phyloP scores from a whole-genome alignment of 1,284 basidiomycete genomes.

The Exobasidium rhododendri region DNA sequence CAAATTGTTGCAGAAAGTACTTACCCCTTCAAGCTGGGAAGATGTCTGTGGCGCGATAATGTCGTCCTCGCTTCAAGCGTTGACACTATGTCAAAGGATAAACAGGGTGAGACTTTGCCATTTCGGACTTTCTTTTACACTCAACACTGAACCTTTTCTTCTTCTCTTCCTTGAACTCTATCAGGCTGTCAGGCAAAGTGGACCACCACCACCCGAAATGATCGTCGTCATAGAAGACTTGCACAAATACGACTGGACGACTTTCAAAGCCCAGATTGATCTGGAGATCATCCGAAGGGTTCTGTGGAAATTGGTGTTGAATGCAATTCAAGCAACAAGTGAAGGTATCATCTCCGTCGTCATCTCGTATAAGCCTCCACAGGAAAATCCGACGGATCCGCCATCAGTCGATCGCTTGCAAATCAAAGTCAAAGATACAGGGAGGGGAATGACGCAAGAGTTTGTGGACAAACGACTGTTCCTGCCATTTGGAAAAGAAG shows the following conservation, averaged over 20 bases:
- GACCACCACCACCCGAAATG: slow-evolving; percentile 11
- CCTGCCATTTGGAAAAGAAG: slow-evolving; percentile 12
- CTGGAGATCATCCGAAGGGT: slow-evolving; percentile 8
- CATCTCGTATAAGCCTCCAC: neutral
- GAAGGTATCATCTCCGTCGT: slow-evolving; percentile 10
- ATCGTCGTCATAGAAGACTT: slow-evolving; percentile 1
- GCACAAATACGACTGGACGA: slow-evolving; percentile 5
- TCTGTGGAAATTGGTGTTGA: slow-evolving; percentile 10
- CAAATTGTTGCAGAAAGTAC: slow-evolving; percentile 22
- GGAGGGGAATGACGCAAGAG: slow-evolving; percentile 4
- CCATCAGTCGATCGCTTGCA: neutral
- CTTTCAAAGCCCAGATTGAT: slow-evolving; percentile 8
- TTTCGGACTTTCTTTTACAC: neutral
- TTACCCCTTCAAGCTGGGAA: slow-evolving; percentile 16
- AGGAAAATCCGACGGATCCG: neutral
- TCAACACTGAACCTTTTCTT: no score
- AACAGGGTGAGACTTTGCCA: neutral
- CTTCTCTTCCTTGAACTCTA: no score
- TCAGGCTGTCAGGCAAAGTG: neutral
- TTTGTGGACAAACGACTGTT: slow-evolving; percentile 6
- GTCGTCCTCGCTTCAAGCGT: neutral
- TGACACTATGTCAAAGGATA: neutral
- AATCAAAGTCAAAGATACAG: slow-evolving; percentile 8
- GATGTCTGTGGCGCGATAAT: slow-evolving; percentile 23
- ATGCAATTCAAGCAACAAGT: slow-evolving; percentile 15